A percentile compares a stretch with the other conserved stretches of the same genome.
phyloP scores from a whole-genome alignment of 768 basidiomycete genomes.

The Leucocoprinus birnbaumii region DNA sequence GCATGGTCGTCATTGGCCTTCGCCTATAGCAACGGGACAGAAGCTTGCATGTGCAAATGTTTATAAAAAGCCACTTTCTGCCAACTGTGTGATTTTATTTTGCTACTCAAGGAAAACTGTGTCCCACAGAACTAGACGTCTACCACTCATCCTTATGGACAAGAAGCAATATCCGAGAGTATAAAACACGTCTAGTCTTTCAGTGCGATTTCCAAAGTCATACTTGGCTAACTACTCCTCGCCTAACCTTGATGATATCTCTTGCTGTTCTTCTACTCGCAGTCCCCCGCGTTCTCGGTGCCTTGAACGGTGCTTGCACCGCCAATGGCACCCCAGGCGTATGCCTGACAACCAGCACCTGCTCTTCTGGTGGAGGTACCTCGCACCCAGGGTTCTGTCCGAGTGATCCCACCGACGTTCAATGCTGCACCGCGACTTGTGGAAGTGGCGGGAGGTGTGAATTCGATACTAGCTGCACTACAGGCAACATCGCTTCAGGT shows the following conservation, averaged over 20 bases:
- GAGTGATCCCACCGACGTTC: conserved; percentile 21
- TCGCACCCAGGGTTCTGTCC: conserved; percentile 22
- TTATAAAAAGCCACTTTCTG: background rate
- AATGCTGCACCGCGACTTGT: conserved; percentile 25
- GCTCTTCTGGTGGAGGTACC: conserved; percentile 21
- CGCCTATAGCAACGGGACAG: background rate
- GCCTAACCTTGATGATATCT: background rate
- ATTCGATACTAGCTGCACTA: conserved; percentile 18
- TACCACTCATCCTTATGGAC: background rate
- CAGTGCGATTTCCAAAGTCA: background rate
- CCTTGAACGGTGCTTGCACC: conserved; percentile 23
- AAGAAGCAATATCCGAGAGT: background rate
- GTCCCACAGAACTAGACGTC: background rate
- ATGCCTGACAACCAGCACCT: conserved; percentile 22
- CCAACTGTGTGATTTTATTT: background rate
- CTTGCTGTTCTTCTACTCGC: background rate
- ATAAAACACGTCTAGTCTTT: background rate
- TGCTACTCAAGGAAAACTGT: background rate
- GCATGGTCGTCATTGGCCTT: background rate
- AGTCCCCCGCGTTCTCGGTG: conserved; percentile 11
- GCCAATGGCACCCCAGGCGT: conserved; percentile 22
- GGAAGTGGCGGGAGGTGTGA: conserved; percentile 23
- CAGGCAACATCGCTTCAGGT: conserved; percentile 22
- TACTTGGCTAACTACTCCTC: too few relatives aligned
- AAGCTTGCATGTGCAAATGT: background rate